A percentile compares a stretch with the other conserved stretches of the same genome.
Conservation (phyloP, 2,329 filamentous ascomycete genomes). For the Lasiodiplodia hormozganensis region DNA sequence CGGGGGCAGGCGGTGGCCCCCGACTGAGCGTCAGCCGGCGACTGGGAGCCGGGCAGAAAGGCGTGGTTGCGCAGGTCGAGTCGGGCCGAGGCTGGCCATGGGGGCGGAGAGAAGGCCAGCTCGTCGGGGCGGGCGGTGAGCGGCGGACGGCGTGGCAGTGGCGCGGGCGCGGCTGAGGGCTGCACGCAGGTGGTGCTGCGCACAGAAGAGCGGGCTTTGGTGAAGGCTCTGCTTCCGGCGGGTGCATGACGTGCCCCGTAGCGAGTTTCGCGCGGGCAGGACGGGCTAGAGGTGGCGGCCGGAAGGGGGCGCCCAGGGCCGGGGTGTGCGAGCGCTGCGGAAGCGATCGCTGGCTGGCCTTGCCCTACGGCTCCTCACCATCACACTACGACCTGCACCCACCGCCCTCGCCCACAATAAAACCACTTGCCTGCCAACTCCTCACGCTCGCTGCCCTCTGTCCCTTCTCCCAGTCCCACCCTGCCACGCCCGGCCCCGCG, state of each 20-base stretch:
- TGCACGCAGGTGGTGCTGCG: background rate
- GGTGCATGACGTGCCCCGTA: constrained; percentile 17
- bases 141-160: constrained; percentile 17
- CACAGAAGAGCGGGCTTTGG: constrained; percentile 4
- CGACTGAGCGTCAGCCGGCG: constrained; percentile 69
- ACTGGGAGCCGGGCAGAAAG: constrained; percentile 62
- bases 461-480: constrained; percentile 9
- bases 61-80: constrained; percentile 59
- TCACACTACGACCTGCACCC: background rate
- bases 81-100: constrained; percentile 7
- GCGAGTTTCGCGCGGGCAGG: background rate
- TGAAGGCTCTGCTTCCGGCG: background rate
- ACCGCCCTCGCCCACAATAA: constrained; percentile 18
- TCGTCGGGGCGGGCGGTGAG: constrained; percentile 15
- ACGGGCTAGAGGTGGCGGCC: constrained; percentile 19
- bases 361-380: constrained; percentile 17
- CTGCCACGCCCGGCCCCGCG: constrained; percentile 9
- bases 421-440: constrained; percentile 16
- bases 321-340: background rate
- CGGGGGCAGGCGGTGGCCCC: constrained; percentile 36
- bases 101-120: constrained; percentile 9
- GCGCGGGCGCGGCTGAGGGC: constrained; percentile 2
- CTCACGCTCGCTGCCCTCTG: constrained; percentile 25
- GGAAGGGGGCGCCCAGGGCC: constrained; percentile 6
- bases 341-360: constrained; percentile 19